phyloP scores from a whole-genome alignment of 1,284 basidiomycete species.

The Lentinula novae-zelandiae region DNA sequence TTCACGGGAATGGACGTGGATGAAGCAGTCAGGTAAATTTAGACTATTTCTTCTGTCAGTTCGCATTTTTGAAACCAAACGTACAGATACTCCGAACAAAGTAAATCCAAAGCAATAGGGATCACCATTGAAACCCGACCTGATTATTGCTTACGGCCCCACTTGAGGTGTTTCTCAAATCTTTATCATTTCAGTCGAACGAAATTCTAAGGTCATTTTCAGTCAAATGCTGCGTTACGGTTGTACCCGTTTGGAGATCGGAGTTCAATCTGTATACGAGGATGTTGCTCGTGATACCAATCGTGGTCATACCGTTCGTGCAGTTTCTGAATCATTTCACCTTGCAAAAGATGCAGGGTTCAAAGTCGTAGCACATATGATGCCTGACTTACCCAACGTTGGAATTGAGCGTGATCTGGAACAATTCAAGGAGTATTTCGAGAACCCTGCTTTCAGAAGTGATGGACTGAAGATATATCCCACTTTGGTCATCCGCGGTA shows the following conservation, averaged over 20 bases:
- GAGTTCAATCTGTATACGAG: conserved; percentile 98
- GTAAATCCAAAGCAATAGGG: conserved; percentile 97
- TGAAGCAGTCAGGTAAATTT: conserved; percentile 83
- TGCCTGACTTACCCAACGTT: conserved; percentile 97
- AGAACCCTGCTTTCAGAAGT: conserved; percentile 96
- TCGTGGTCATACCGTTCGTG: conserved; percentile 96
- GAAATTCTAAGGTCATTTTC: neutral
- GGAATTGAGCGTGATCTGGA: conserved; percentile 96
- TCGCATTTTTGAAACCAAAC: conserved; percentile 11
- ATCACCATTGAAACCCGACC: conserved; percentile 99
- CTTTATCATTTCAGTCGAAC: neutral
- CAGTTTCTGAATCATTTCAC: conserved; percentile 97
- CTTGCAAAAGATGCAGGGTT: conserved; percentile 98
- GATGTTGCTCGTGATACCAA: conserved; percentile 99
- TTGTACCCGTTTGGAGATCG: conserved; percentile 97
- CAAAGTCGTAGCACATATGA: conserved; percentile 99
- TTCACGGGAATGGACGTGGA: conserved; percentile 93
- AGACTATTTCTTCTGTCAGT: neutral
- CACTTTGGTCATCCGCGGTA: conserved; percentile 96
- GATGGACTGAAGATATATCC: conserved; percentile 99
- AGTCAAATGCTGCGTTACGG: conserved; percentile 99
- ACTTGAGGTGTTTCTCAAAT: conserved; percentile 62
- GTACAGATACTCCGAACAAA: conserved; percentile 86
- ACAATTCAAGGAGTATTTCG: conserved; percentile 99
- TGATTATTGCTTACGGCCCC: conserved; percentile 97